Percentiles rank a stretch among this genome's conserved stretches.
Conservation (phyloP, 176 grass and related monocot species). For the Phragmites australis region DNA sequence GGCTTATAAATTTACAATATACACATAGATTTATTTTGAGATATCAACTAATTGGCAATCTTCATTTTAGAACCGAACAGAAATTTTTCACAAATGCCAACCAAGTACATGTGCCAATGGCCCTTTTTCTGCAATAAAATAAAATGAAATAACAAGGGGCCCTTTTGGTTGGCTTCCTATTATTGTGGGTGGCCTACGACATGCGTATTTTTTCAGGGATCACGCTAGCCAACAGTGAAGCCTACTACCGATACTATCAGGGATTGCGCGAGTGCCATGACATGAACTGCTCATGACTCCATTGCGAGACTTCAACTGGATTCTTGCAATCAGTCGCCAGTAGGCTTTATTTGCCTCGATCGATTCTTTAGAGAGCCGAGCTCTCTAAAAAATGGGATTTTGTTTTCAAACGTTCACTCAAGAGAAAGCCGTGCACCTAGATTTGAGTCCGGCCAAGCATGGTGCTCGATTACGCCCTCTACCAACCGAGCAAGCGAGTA, state of each 20-base stretch:
- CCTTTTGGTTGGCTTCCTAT: neutral
- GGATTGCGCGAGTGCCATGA: neutral
- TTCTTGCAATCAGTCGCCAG: neutral
- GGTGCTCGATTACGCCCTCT: no score
- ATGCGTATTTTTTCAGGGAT: neutral
- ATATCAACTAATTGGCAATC: no score
- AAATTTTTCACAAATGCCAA: neutral
- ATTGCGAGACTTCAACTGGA: neutral
- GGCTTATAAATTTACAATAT: neutral
- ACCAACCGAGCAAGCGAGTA: no score
- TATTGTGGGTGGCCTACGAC: slow-evolving; percentile 18
- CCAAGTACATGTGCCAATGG: neutral
- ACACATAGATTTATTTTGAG: neutral
- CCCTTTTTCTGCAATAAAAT: neutral
- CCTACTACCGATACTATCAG: neutral
- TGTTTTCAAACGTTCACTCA: no score
- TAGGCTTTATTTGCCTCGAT: neutral
- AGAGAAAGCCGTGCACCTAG: no score
- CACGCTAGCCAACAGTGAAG: neutral
- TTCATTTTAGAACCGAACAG: no score
- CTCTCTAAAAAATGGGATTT: no score
- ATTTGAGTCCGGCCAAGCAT: no score
- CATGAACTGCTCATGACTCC: slow-evolving; percentile 4
- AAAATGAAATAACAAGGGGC: neutral
- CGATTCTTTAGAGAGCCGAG: neutral